These are phyloP conservation scores for Wickerhamiella vanderwaltii DNA, from an alignment of 805 yeast species.

Conservation along the genomic window DNA sequence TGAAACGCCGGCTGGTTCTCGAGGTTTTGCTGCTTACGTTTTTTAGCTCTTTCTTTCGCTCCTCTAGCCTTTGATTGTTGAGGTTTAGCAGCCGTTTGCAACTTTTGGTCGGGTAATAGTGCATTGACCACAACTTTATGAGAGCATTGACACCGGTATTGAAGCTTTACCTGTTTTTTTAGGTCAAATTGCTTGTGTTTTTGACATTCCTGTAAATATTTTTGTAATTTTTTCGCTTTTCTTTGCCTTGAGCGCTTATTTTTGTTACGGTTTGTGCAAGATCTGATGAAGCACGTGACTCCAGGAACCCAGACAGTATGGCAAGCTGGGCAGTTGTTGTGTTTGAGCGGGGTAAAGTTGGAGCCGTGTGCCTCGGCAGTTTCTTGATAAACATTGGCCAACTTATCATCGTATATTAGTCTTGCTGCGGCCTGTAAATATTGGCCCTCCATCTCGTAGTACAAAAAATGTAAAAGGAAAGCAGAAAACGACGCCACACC, in stretches of 20 bases:
- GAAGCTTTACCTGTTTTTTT: background rate
- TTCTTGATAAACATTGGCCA: background rate
- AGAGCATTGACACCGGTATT: constrained; percentile 6
- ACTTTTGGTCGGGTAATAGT: background rate
- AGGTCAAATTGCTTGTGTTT: constrained; percentile 3
- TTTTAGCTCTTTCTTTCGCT: constrained; percentile 8
- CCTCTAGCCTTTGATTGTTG: background rate
- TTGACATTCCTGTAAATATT: constrained; percentile 2
- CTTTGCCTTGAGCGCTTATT: constrained; percentile 3
- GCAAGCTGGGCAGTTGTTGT: constrained; percentile 8
- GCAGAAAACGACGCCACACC: background rate
- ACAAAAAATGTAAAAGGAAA: background rate
- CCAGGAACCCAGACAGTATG: constrained; percentile 9
- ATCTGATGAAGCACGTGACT: constrained; percentile 7
- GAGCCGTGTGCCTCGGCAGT: too few relatives aligned
- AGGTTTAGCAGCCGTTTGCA: background rate
- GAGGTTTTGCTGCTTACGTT: constrained; percentile 3
- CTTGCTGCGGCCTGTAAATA: constrained; percentile 8
- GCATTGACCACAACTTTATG: background rate
- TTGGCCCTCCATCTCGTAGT: background rate
- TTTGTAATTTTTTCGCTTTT: background rate
- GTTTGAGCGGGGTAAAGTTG: too few relatives aligned
- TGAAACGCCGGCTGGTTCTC: background rate
- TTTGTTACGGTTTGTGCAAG: background rate
- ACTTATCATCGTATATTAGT: background rate